Evolutionary conservation across 176 grass and related monocot species (phyloP), one percentile per base, ranked within the genome.

Genomic region (Dendrocalamus sinicus): DNA sequence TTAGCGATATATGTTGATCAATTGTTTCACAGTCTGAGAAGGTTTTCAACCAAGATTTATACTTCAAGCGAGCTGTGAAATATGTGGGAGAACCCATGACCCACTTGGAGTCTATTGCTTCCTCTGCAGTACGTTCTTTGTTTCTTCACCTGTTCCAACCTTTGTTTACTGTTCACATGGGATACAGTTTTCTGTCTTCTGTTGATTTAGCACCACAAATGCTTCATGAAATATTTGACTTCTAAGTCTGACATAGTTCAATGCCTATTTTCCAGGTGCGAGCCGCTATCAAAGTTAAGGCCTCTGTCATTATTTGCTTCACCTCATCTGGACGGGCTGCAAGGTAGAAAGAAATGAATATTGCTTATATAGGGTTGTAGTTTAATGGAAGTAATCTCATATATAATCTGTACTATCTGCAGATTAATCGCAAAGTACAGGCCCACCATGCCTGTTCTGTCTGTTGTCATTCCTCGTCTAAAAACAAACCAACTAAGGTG

Each of bases 381-480:
- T 60, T 76, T 30, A 26, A 14, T 69, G 75, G 51, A 62, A 81
- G 19, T 72, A 51, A 20, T 88, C 45, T 81, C 40, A 41, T 66
- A 5, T 81, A 55, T 72, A 59, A n/a, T 75, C 12, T 86, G 32
- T 65, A 16, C 73, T 63, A 54, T 85, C 43, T 90, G 70, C 87
- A 99, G 97, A 79, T 62, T 99, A 58, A 99, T 99, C 17, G 92
- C 97, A 2, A 99, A 99, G 76, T 99, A 99, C 84, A 99, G 97
- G 82, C 97, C 97, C n/a, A 94, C 76, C 43, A 99, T 99, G 94
- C 97, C 97, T 83, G 97, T 99, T 74, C 69, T 99, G n/a, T 99
- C 97, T 62, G 97, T 99, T 68, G 97, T 99, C 48, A 96, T 99
- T 84, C 97, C 97, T 79, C 94, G 97, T 53, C 94, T 99, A 14